Evolutionary conservation across 75 land plant species (phyloP).

Genomic region (Picea sitchensis): DNA sequence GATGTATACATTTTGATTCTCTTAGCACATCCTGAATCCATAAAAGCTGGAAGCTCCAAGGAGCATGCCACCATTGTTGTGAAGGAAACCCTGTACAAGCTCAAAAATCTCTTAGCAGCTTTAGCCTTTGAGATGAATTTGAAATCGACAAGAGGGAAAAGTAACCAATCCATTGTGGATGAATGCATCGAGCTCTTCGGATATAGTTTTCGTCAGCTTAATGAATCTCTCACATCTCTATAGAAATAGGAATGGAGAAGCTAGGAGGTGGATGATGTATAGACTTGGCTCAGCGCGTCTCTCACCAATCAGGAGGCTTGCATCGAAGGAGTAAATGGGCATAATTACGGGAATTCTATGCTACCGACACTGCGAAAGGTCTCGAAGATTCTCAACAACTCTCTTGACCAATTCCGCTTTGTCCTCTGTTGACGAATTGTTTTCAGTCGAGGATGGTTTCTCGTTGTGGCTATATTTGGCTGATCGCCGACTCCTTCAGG

Average conservation of each 20-base stretch:
- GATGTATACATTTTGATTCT: too few relatives aligned
- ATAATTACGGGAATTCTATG: too few relatives aligned
- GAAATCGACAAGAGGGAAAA: background rate
- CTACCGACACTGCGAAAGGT: background rate
- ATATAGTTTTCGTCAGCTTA: too few relatives aligned
- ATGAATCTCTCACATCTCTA: background rate
- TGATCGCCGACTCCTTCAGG: slow-evolving; percentile 22
- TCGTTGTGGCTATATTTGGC: slow-evolving; percentile 13
- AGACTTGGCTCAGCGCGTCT: slow-evolving; percentile 41
- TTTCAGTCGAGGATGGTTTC: too few relatives aligned
- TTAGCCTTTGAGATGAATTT: background rate
- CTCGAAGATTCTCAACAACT: background rate
- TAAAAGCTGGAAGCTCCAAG: background rate
- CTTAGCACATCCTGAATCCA: too few relatives aligned
- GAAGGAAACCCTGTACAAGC: background rate
- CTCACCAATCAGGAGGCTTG: slow-evolving; percentile 70
- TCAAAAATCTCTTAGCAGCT: background rate
- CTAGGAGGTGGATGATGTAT: background rate
- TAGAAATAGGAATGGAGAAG: background rate
- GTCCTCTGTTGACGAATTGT: too few relatives aligned
- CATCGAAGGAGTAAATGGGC: slow-evolving; percentile 41
- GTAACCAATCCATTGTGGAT: background rate
- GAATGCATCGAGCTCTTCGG: slow-evolving; percentile 17
- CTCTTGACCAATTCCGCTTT: background rate
- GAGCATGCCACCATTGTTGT: background rate